phyloP scores from a whole-genome alignment of 352 stramenopile species.

The Pythium vanterpoolii region DNA sequence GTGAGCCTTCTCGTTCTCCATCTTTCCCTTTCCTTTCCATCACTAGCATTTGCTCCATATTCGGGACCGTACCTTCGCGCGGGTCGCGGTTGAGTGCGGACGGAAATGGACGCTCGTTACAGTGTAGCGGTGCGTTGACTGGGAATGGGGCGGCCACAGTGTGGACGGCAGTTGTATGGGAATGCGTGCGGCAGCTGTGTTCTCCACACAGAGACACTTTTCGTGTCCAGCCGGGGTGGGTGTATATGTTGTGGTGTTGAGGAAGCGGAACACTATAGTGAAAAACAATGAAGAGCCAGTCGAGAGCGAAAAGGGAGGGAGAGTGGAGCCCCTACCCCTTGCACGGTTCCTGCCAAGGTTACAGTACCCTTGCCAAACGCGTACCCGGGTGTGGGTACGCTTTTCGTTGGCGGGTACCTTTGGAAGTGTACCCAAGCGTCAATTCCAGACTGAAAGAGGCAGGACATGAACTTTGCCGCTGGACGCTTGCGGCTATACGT shows the following conservation, averaged over 20 bases:
- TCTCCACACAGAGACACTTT: background rate
- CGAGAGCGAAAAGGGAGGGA: constrained; percentile 5
- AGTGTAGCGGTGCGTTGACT: background rate
- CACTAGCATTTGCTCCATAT: background rate
- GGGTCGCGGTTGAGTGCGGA: background rate
- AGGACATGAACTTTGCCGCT: too few relatives aligned
- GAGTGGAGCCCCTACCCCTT: background rate
- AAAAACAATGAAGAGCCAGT: constrained; percentile 3
- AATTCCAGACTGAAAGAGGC: too few relatives aligned
- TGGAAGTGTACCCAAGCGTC: background rate
- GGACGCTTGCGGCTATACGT: too few relatives aligned
- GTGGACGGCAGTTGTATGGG: background rate
- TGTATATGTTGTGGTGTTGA: background rate
- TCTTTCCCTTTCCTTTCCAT: background rate
- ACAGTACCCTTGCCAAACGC: too few relatives aligned
- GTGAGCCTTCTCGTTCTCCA: background rate
- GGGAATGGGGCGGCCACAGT: background rate
- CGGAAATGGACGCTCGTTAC: background rate
- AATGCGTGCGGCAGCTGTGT: background rate
- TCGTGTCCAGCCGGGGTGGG: background rate
- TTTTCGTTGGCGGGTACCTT: background rate
- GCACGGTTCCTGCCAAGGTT: too few relatives aligned
- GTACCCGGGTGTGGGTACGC: background rate
- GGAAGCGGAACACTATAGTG: background rate
- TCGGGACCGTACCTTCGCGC: background rate